Base-by-base conservation (phyloP, 106 monocot species). In the Posidonia australis region DNA sequence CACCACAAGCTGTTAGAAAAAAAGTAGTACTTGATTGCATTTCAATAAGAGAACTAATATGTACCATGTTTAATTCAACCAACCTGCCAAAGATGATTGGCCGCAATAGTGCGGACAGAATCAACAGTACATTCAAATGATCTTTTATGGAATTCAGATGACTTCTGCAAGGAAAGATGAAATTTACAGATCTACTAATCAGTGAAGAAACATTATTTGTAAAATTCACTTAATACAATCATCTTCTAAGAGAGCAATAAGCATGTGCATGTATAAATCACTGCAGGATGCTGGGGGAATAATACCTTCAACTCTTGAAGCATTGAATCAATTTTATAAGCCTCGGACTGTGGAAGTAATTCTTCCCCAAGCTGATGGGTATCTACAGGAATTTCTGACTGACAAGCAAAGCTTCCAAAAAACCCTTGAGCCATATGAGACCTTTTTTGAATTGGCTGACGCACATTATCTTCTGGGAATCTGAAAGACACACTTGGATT, bases 51-150 rank as follows among this genome's bases (percentile, higher is more conserved):
- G 29, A 41, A 13, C 1, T 41, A n/a, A 7, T 36, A 61, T 25
- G 10, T 13, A 41, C 13, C n/a, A 0, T 46, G 19, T 31, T 46
- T 27, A 0, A 27, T 18, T 10, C 28, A 44, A 45, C 19, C 22
- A 44, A 98, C 98, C 98, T 98, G 90, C 98, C 98, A 98, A 25
- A 98, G 81, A 81, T 98, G 90, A 72, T 83, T 98, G 57, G 91
- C 98, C 55, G 98, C 87, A 79, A 98, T 79, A 25, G 81, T 84
- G 27, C 87, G 84, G 52, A 91, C 80, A 43, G 98, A 85, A 66
- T 77, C 85, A 45, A 98, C 61, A 67, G 85, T 71, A 77, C 79
- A 81, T 73, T 90, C 90, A 76, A 98, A 91, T 49, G 72, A 81
- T 62, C 87, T 78, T 73, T 79, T 98, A 62, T 85, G 87, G 25